Conservation (phyloP, 2,329 filamentous ascomycete genomes). For the Sclerotiophoma versabilis region DNA sequence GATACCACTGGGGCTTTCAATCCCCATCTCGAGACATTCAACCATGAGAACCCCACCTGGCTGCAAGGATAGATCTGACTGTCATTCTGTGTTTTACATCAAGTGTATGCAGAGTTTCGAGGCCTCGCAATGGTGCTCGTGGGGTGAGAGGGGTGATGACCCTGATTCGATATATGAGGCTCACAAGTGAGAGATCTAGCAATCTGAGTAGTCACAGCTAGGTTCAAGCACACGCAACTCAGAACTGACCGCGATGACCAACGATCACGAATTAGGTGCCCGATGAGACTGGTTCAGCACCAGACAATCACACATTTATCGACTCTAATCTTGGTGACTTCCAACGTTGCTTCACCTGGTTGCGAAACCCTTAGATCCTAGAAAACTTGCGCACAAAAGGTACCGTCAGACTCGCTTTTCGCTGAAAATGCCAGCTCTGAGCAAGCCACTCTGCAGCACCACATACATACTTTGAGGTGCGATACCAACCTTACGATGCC, state of each 20-base stretch:
- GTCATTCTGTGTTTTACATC: not conserved
- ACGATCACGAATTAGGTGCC: not conserved
- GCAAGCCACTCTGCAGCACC: not conserved
- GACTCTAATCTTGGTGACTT: not conserved
- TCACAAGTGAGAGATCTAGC: no score
- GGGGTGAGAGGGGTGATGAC: not conserved
- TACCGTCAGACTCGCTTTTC: not conserved
- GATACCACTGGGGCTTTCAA: not conserved
- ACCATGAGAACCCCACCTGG: no score
- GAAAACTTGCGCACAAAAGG: not conserved
- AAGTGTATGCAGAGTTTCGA: not conserved
- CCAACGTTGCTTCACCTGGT: not conserved
- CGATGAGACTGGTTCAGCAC: not conserved
- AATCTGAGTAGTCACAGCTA: not conserved
- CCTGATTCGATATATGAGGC: not conserved
- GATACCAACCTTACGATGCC: not conserved
- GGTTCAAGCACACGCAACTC: not conserved
- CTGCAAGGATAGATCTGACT: not conserved
- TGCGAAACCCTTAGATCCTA: not conserved
- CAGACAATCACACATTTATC: not conserved
- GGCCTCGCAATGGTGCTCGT: not conserved
- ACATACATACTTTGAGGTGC: not conserved
- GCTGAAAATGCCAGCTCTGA: not conserved
- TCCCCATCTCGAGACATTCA: not conserved
- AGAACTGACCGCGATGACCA: no score